Percentiles rank a stretch among this genome's conserved stretches.
Evolutionary conservation across 2,329 filamentous ascomycete species (phyloP).

Genomic region (Microcyclospora pomicola): DNA sequence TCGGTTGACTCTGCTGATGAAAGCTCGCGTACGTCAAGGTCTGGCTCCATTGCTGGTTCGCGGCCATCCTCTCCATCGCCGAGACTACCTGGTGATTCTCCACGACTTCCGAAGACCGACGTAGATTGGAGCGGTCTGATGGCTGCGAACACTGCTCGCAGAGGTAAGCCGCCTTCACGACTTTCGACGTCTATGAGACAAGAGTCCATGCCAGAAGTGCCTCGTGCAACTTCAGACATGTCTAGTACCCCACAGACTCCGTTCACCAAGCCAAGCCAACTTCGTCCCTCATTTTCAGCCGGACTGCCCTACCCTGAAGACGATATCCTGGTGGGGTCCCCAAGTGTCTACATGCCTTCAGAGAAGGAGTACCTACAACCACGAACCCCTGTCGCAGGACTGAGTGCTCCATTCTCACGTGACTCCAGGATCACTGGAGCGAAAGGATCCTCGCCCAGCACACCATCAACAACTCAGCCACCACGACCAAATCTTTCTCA

Average conservation of each 20-base stretch:
- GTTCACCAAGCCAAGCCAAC: not conserved
- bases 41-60: slow-evolving; percentile 12
- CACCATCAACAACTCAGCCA: not conserved
- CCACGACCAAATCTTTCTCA: slow-evolving; percentile 2
- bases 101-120: slow-evolving; percentile 18
- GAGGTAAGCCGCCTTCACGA: slow-evolving; percentile 15
- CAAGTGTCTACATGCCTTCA: slow-evolving; percentile 27
- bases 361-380: slow-evolving; percentile 27
- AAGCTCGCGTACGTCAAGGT: slow-evolving; percentile 8
- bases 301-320: slow-evolving; percentile 34
- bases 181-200: slow-evolving; percentile 11
- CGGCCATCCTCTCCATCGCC: slow-evolving; percentile 16
- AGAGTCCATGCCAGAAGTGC: slow-evolving; percentile 6
- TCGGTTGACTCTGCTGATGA: slow-evolving; percentile 3
- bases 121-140: slow-evolving; percentile 18
- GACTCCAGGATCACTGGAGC: slow-evolving; percentile 1
- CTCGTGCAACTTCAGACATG: not conserved
- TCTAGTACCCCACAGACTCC: not conserved
- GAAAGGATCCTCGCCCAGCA: slow-evolving; percentile 3
- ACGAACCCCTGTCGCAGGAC: slow-evolving; percentile 2
- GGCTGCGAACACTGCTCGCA: slow-evolving; percentile 15
- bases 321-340: slow-evolving; percentile 13
- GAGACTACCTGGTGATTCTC: slow-evolving; percentile 11
- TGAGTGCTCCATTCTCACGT: slow-evolving; percentile 7
- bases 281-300: slow-evolving; percentile 5